Conservation (phyloP, 2,329 filamentous ascomycete species). For the Fusarium musae region DNA sequence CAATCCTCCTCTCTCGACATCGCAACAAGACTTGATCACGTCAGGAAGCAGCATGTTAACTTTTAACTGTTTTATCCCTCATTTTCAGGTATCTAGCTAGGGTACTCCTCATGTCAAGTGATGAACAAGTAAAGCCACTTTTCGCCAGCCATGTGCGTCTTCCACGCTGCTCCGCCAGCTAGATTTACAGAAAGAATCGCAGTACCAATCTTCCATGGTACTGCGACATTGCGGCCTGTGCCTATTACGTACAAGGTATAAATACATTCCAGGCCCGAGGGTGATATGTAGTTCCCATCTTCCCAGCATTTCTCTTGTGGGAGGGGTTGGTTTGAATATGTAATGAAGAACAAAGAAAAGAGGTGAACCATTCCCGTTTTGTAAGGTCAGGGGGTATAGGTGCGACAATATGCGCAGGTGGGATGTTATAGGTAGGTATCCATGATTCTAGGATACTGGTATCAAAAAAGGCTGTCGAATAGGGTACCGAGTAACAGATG, state of each 20-base stretch:
- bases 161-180: conserved; percentile 34
- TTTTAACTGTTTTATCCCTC: conserved; percentile 46
- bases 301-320: conserved; percentile 21
- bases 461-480: conserved; percentile 41
- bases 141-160: conserved; percentile 30
- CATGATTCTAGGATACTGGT: conserved; percentile 39
- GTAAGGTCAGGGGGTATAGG: conserved; percentile 41
- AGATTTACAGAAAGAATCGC: conserved; percentile 44
- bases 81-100: conserved; percentile 43
- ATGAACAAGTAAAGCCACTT: conserved; percentile 42
- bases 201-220: conserved; percentile 41
- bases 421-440: conserved; percentile 35
- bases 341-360: conserved; percentile 41
- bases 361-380: conserved; percentile 26
- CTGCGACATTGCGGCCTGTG: conserved; percentile 36
- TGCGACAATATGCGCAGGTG: conserved; percentile 42
- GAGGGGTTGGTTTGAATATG: conserved; percentile 38
- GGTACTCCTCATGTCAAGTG: conserved; percentile 23
- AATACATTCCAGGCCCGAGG: conserved; percentile 37
- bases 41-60: conserved; percentile 30
- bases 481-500: conserved; percentile 33
- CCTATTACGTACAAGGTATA: conserved; percentile 24
- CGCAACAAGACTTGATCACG: not conserved
- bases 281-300: conserved; percentile 38
- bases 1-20: not conserved